phyloP scores from a whole-genome alignment of 2,329 filamentous ascomycete genomes.

The Clarireedia homoeocarpa region DNA sequence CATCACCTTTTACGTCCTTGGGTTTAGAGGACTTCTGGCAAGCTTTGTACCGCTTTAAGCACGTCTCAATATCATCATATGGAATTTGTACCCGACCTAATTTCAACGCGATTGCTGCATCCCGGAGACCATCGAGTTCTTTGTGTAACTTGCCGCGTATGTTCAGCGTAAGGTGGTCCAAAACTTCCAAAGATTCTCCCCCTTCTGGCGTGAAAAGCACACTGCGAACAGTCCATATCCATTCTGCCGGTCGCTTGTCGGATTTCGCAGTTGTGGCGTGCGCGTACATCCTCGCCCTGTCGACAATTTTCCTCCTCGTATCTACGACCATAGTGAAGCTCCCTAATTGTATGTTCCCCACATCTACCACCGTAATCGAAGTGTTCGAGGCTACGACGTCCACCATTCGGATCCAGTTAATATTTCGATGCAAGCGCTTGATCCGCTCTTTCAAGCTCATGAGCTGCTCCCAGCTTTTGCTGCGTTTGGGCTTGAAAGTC shows the following conservation, averaged over 20 bases:
- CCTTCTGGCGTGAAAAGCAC: constrained; percentile 84
- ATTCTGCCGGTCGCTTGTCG: constrained; percentile 75
- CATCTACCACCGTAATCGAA: constrained; percentile 66
- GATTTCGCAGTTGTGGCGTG: constrained; percentile 59
- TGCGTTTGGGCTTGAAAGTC: constrained; percentile 38
- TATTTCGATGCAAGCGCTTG: constrained; percentile 77
- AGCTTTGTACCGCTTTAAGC: constrained; percentile 48
- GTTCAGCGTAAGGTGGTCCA: constrained; percentile 83
- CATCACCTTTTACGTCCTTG: constrained; percentile 30
- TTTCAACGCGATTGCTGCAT: constrained; percentile 85
- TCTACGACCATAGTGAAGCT: constrained; percentile 82
- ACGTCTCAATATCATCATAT: constrained; percentile 72
- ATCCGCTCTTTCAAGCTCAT: constrained; percentile 75
- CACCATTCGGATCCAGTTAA: constrained; percentile 82
- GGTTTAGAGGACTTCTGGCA: constrained; percentile 30
- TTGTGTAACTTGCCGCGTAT: constrained; percentile 86
- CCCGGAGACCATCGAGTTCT: constrained; percentile 76
- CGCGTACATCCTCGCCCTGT: constrained; percentile 81
- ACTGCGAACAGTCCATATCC: constrained; percentile 81
- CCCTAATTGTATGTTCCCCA: constrained; percentile 79
- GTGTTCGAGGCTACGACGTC: constrained; percentile 82
- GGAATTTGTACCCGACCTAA: constrained; percentile 85
- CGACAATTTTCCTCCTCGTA: constrained; percentile 83
- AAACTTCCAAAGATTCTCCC: constrained; percentile 73
- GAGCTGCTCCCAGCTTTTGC: constrained; percentile 73